These are phyloP conservation scores for Candida jianshihensis DNA, from an alignment of 805 yeast genomes.

Conservation along the genomic window DNA sequence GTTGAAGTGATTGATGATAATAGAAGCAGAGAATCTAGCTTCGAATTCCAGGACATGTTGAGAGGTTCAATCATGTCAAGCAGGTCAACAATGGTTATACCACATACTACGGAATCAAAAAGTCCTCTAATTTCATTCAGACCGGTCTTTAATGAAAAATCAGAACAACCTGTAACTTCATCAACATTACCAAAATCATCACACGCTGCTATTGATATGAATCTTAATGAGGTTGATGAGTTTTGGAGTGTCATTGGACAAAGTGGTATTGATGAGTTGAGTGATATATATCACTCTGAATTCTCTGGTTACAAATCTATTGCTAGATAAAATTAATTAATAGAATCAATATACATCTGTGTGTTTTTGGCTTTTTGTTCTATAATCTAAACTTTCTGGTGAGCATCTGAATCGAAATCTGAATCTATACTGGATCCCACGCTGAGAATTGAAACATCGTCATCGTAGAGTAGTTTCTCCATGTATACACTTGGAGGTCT, in stretches of 20 bases:
- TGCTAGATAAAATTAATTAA: neutral
- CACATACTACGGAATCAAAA: too few relatives aligned
- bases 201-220: constrained; percentile 11
- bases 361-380: too few relatives aligned
- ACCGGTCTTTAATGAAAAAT: neutral
- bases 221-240: constrained; percentile 14
- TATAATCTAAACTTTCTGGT: too few relatives aligned
- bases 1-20: neutral
- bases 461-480: constrained; percentile 36
- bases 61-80: neutral
- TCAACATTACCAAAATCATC: neutral
- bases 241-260: constrained; percentile 24
- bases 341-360: too few relatives aligned
- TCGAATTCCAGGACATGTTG: neutral
- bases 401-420: neutral
- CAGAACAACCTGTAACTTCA: neutral
- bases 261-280: constrained; percentile 20
- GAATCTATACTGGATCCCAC: neutral
- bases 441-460: constrained; percentile 1
- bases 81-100: neutral
- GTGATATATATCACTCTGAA: constrained; percentile 21
- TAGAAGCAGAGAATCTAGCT: neutral
- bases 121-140: too few relatives aligned
- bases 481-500: constrained; percentile 45
- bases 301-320: constrained; percentile 21